Conservation (phyloP, 2,329 filamentous ascomycete genomes). For the Taxawa tesnikishii region DNA sequence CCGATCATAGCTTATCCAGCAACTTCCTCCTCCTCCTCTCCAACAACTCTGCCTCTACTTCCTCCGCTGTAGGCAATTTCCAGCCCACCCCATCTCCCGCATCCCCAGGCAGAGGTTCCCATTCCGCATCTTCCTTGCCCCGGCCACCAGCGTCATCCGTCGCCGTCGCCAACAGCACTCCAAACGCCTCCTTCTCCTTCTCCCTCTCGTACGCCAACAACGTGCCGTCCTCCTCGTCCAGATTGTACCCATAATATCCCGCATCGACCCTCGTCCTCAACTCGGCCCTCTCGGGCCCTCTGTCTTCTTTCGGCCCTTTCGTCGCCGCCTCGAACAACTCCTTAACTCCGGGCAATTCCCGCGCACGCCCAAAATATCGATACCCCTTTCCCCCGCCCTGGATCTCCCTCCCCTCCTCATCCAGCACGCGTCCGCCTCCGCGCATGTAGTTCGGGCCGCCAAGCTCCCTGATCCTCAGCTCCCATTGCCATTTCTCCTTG, state of each 20-base stretch:
- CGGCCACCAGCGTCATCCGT: no score
- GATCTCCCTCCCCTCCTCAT: constrained; percentile 44
- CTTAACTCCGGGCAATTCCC: constrained; percentile 86
- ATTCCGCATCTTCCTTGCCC: constrained; percentile 33
- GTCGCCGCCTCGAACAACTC: constrained; percentile 81
- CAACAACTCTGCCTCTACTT: constrained; percentile 89
- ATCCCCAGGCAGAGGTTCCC: constrained; percentile 82
- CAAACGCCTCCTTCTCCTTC: constrained; percentile 68
- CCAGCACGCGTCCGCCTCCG: constrained; percentile 37
- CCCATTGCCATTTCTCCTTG: constrained; percentile 99
- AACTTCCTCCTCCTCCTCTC: constrained; percentile 73
- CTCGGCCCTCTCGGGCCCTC: constrained; percentile 56
- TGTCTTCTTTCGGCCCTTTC: constrained; percentile 39
- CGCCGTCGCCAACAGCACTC: constrained; percentile 49
- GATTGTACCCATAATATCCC: constrained; percentile 88
- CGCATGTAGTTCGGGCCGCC: constrained; percentile 98
- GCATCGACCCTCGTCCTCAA: constrained; percentile 73
- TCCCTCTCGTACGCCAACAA: constrained; percentile 68
- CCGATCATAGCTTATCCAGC: constrained; percentile 67
- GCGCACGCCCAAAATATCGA: constrained; percentile 83
- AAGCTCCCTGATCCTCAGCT: constrained; percentile 86
- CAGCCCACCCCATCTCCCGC: constrained; percentile 69
- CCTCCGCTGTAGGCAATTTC: constrained; percentile 73
- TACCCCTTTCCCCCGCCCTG: constrained; percentile 74
- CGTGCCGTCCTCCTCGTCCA: constrained; percentile 79